Conservation (phyloP, 352 stramenopile genomes). For the Pilasporangium apinafurcum region DNA sequence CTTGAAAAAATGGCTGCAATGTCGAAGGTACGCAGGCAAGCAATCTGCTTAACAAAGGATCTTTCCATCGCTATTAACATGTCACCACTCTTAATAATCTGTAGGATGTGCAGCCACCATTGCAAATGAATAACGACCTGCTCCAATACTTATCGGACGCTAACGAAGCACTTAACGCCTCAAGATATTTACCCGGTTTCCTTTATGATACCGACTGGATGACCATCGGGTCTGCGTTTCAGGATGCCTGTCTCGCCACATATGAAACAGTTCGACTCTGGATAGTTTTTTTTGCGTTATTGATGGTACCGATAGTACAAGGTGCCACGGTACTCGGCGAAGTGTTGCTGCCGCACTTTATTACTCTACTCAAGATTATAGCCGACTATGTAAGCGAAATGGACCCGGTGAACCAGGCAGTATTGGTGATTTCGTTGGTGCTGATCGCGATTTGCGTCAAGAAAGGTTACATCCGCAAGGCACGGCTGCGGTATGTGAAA, state of each 20-base stretch:
- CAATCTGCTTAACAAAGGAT: no score
- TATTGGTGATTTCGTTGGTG: constrained; percentile 17
- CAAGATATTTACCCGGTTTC: constrained; percentile 41
- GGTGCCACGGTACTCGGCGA: constrained; percentile 36
- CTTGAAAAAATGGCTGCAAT: no score
- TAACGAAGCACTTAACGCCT: no score
- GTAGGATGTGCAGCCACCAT: no score
- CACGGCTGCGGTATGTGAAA: constrained; percentile 35
- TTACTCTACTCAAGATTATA: constrained; percentile 24
- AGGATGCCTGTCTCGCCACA: constrained; percentile 42
- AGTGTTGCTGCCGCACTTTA: constrained; percentile 55
- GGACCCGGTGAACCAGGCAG: constrained; percentile 53
- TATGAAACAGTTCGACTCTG: constrained; percentile 62
- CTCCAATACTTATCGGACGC: not conserved
- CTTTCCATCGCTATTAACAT: no score
- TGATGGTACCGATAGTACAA: constrained; percentile 37
- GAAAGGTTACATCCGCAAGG: constrained; percentile 59
- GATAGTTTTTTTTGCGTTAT: constrained; percentile 40
- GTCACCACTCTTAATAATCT: no score
- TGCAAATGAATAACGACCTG: no score
- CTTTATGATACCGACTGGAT: constrained; percentile 48
- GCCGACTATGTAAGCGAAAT: constrained; percentile 41
- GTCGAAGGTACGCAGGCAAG: no score
- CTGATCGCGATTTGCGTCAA: constrained; percentile 46
- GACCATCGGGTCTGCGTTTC: constrained; percentile 48